Base-by-base conservation (phyloP, 352 stramenopile species). In the Phytophthora quininea region DNA sequence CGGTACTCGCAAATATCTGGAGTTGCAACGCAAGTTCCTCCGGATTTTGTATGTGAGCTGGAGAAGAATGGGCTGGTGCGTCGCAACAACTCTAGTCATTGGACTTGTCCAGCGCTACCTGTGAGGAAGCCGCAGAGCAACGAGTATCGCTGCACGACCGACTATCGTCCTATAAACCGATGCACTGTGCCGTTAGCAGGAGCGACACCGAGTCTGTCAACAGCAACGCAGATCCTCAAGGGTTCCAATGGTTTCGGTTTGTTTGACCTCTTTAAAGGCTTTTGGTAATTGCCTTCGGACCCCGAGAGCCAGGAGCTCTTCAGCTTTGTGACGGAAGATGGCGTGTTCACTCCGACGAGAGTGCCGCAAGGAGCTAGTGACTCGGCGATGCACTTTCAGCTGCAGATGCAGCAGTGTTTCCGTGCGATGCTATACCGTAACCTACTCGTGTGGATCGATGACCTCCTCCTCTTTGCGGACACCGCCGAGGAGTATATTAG, bases 391-490 rank as follows among this genome's bases (percentile, higher is more conserved):
- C 40, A 47, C 19, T 47, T 47, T 24, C 40, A 47, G 40, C 40
- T 19, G 15, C 40, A 47, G 40, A 47, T 47, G 40, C 40, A 47
- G 15, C 9, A 47, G 6, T 47, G 40, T n/a, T 47, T 47, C 19
- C 40, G 40, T 27, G 6, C 15, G 30, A 6, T 60, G 38, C 54
- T 60, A 4, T 51, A 60, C 27, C 15, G 51, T 15, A 29, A 46
- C 45, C 35, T 73, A 15, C 31, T 79, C 12, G 40, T 73, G 2
- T 79, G 71, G 57, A 71, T 79, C 29, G 71, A 76, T 38, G 62
- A 75, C 43, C 24, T 78, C 2, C 58, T 79, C 1, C 19, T 75
- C 1, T 74, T 63, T 58, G 66, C 61, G 4, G 14, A 49, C 2
- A 52, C 58, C 27, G 54, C 64, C 8, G 53, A 62, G 3, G 57